Evolutionary conservation across 139 green algal species (phyloP).

Genomic region (Choricystis sp.): DNA sequence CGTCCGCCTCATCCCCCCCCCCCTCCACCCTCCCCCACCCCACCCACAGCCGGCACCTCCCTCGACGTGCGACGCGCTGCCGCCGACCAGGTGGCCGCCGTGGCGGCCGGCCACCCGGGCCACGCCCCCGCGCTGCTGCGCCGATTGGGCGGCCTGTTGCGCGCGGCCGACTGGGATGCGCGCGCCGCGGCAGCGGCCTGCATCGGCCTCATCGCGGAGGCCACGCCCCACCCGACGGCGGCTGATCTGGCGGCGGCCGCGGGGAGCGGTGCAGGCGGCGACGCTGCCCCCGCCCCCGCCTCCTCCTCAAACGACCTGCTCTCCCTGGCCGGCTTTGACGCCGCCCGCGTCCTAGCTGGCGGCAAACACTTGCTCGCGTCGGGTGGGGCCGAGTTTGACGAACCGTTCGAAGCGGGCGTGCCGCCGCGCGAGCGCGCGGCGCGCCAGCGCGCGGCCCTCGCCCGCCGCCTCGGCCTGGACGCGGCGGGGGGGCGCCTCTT

Average conservation of each 20-base stretch:
- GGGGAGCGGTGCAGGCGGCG: background rate
- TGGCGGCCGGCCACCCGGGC: slow-evolving; percentile 44
- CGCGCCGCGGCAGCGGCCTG: slow-evolving; percentile 54
- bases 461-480: background rate
- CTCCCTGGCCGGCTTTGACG: slow-evolving; percentile 34
- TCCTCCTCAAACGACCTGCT: slow-evolving; percentile 1
- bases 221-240: slow-evolving; percentile 42
- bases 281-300: background rate
- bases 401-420: background rate
- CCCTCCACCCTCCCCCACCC: background rate
- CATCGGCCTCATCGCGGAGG: slow-evolving; percentile 52
- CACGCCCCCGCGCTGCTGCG: slow-evolving; percentile 54
- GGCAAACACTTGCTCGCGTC: background rate
- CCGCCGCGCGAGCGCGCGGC: background rate
- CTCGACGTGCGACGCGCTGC: slow-evolving; percentile 51
- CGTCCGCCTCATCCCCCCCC: background rate
- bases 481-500: background rate
- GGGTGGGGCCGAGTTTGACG: background rate
- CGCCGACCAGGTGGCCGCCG: slow-evolving; percentile 56
- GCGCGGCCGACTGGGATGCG: slow-evolving; percentile 61
- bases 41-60: slow-evolving; percentile 42
- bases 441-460: background rate
- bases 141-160: slow-evolving; percentile 43
- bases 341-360: slow-evolving; percentile 14
- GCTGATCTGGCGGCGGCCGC: slow-evolving; percentile 19